Conservation (phyloP, 805 yeast genomes). For the Yarrowia sp. region DNA sequence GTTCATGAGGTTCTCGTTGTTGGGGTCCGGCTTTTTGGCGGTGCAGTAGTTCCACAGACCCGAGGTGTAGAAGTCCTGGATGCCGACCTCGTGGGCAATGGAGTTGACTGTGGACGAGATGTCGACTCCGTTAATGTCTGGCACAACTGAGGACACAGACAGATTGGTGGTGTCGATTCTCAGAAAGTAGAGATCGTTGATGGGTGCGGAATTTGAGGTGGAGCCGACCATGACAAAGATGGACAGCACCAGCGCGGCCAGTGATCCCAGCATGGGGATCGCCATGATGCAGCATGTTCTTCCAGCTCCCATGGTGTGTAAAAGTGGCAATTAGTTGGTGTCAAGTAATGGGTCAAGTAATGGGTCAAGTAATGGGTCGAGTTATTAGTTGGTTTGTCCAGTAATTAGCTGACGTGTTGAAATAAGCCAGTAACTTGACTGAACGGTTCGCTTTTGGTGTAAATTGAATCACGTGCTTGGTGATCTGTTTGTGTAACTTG, state of each 20-base stretch:
- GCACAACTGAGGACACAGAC: constrained; percentile 43
- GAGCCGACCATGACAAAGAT: constrained; percentile 63
- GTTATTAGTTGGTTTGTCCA: too few relatives aligned
- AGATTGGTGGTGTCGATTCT: constrained; percentile 55
- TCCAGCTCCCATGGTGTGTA: constrained; percentile 45
- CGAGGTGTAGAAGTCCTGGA: constrained; percentile 58
- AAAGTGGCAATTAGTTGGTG: neutral
- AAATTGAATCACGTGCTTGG: too few relatives aligned
- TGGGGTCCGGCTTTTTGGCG: constrained; percentile 48
- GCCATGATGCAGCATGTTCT: constrained; percentile 47
- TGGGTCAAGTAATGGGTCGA: too few relatives aligned
- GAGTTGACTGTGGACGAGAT: constrained; percentile 41
- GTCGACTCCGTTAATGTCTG: constrained; percentile 40
- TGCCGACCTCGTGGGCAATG: constrained; percentile 49
- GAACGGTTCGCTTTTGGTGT: too few relatives aligned
- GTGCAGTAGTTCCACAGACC: constrained; percentile 73
- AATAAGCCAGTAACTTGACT: too few relatives aligned
- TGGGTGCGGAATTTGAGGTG: constrained; percentile 53
- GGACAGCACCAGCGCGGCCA: constrained; percentile 57
- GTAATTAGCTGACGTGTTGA: too few relatives aligned
- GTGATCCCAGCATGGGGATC: constrained; percentile 49
- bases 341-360: too few relatives aligned
- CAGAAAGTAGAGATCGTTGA: constrained; percentile 57
- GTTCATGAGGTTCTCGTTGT: constrained; percentile 46
- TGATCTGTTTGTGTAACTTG: neutral